Conservation (phyloP, 331 rosid genomes). For the Telfairia occidentalis region DNA sequence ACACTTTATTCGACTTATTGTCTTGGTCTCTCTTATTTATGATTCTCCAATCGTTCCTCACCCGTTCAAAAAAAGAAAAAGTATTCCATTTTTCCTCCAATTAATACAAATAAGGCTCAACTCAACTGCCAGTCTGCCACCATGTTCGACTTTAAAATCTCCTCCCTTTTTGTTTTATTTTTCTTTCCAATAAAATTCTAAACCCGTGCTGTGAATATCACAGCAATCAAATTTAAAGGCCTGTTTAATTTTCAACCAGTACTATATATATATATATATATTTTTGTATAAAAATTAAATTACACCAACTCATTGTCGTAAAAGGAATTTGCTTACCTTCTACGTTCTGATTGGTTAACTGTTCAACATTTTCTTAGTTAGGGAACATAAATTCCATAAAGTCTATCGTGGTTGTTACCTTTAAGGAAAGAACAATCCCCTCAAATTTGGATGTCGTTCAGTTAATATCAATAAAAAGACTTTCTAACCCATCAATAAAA, state of each 20-base stretch:
- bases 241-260: neutral
- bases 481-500: neutral
- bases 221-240: no score
- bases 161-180: no score
- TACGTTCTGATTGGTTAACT: neutral
- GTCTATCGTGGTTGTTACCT: neutral
- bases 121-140: no score
- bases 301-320: neutral
- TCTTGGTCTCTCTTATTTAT: neutral
- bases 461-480: no score
- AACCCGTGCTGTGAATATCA: no score
- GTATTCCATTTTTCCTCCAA: neutral
- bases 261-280: neutral
- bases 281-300: no score
- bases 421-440: neutral
- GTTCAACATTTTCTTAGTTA: neutral
- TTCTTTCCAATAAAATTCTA: no score
- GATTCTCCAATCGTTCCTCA: neutral
- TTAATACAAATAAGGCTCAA: neutral
- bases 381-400: neutral
- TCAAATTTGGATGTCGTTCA: neutral
- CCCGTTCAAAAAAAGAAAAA: neutral
- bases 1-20: constrained; percentile 3
- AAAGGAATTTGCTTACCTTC: neutral
- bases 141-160: no score